A percentile compares a stretch with the other conserved stretches of the same genome.
Conservation (phyloP, 306 rosid genomes). For the Adenanthera pavonina region DNA sequence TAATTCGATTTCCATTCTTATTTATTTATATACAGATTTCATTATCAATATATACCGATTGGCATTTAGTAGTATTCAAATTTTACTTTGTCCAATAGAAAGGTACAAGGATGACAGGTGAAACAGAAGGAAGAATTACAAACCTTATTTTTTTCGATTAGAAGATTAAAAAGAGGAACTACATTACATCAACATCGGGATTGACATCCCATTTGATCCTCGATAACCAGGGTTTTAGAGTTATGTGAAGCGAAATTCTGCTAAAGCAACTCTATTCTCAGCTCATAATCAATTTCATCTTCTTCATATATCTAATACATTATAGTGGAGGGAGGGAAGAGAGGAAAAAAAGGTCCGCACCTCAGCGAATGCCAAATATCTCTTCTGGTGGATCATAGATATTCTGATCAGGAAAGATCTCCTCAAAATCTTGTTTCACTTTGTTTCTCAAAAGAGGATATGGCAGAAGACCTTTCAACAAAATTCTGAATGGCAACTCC, state of each 20-base stretch:
- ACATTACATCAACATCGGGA: too few species aligned
- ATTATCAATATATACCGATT: neutral
- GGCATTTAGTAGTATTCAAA: neutral
- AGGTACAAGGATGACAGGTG: neutral
- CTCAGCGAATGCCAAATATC: constrained; percentile 81
- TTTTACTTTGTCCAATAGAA: neutral
- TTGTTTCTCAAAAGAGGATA: constrained; percentile 91
- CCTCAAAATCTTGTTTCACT: constrained; percentile 97
- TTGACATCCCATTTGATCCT: too few species aligned
- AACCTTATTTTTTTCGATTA: neutral
- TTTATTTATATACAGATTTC: neutral
- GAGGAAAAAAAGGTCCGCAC: constrained; percentile 38
- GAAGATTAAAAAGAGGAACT: too few species aligned
- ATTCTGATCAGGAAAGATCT: constrained; percentile 85
- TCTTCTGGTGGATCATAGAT: constrained; percentile 91
- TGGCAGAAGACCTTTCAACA: constrained; percentile 90
- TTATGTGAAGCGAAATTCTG: neutral
- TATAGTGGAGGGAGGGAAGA: constrained; percentile 5
- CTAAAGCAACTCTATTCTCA: neutral
- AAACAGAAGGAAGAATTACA: neutral
- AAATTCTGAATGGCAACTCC: constrained; percentile 87
- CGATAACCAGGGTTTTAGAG: too few species aligned
- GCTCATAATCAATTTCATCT: neutral
- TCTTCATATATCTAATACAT: neutral
- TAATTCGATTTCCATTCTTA: neutral